A percentile compares a stretch with the other conserved stretches of the same genome.
Conservation (phyloP, 169 alveolate genomes). For the Eimeria acervulina region DNA sequence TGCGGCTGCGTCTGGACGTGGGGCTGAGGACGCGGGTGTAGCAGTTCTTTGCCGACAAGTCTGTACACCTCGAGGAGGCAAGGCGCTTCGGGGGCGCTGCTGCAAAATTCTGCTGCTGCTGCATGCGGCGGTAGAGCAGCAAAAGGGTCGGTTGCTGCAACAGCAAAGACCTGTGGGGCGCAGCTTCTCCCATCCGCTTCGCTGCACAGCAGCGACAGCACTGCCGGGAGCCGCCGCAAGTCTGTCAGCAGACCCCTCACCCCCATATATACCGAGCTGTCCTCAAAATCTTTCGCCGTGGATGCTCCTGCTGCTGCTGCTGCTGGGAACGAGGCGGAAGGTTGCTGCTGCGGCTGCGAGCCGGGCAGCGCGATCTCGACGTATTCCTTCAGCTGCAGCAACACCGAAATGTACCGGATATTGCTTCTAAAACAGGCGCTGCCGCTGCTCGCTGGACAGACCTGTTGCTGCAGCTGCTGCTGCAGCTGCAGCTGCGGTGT, state of each 20-base stretch:
- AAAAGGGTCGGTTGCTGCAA: slow-evolving; percentile 42
- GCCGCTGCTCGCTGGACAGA: slow-evolving; percentile 72
- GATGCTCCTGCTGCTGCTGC: not conserved
- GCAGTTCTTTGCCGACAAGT: slow-evolving; percentile 68
- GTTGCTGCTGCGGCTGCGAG: slow-evolving; percentile 25
- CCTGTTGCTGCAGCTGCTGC: slow-evolving; percentile 44
- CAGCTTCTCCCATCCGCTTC: slow-evolving; percentile 70
- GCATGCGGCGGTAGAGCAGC: slow-evolving; percentile 27
- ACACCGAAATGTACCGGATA: slow-evolving; percentile 48
- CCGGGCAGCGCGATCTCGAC: slow-evolving; percentile 70
- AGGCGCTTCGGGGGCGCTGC: slow-evolving; percentile 56
- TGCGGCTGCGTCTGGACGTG: not conserved
- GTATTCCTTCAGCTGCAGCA: slow-evolving; percentile 61
- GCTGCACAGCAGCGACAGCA: slow-evolving; percentile 62
- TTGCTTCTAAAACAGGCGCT: slow-evolving; percentile 75
- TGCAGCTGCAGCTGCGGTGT: slow-evolving; percentile 30
- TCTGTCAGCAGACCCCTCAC: slow-evolving; percentile 68
- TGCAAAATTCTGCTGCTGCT: slow-evolving; percentile 69
- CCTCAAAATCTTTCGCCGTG: not conserved
- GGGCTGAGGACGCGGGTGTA: slow-evolving; percentile 33
- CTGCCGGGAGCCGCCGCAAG: slow-evolving; percentile 46
- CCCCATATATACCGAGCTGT: not conserved
- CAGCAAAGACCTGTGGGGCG: slow-evolving; percentile 50
- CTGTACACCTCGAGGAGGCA: slow-evolving; percentile 76
- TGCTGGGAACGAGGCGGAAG: not conserved